Evolutionary conservation across 768 basidiomycete genomes (phyloP).

Genomic region (Trametes coccinea): DNA sequence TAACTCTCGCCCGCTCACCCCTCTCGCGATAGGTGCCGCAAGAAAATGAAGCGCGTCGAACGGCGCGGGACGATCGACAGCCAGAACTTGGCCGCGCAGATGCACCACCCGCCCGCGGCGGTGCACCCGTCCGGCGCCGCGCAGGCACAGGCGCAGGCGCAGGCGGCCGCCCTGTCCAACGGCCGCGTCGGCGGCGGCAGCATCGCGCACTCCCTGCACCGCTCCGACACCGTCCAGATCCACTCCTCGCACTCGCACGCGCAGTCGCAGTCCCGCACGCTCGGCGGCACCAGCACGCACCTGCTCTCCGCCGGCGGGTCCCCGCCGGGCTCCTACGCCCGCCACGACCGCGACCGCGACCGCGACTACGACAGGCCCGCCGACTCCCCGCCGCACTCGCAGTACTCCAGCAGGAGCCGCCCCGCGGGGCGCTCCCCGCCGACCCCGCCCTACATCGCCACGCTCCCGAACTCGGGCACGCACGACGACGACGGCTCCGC

Average conservation of each 20-base stretch:
- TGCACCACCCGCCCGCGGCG: slow-evolving; percentile 26
- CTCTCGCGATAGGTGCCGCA: slow-evolving; percentile 55
- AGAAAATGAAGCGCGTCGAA: slow-evolving; percentile 86
- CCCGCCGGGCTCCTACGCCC: slow-evolving; percentile 9
- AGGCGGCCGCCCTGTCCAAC: slow-evolving; percentile 14
- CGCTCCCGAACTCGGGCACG: slow-evolving; percentile 25
- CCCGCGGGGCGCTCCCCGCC: slow-evolving; percentile 16
- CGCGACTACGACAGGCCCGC: slow-evolving; percentile 17
- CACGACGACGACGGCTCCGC: slow-evolving; percentile 27
- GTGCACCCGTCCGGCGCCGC: slow-evolving; percentile 29
- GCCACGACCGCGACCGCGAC: slow-evolving; percentile 23
- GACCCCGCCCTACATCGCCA: slow-evolving; percentile 30
- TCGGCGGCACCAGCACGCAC: slow-evolving; percentile 29
- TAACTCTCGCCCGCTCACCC: neutral
- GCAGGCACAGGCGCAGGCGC: neutral
- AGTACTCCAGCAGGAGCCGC: slow-evolving; percentile 3
- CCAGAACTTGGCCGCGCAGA: slow-evolving; percentile 24
- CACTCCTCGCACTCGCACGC: slow-evolving; percentile 26
- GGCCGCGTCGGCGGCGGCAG: slow-evolving; percentile 16
- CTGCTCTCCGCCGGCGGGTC: slow-evolving; percentile 17
- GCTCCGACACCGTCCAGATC: slow-evolving; percentile 29
- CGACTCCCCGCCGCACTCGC: slow-evolving; percentile 16
- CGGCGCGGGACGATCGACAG: slow-evolving; percentile 64
- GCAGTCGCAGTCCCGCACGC: slow-evolving; percentile 5
- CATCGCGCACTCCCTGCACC: slow-evolving; percentile 22